phyloP scores from a whole-genome alignment of 164 flowering plant genomes.

The Amborella trichopoda region DNA sequence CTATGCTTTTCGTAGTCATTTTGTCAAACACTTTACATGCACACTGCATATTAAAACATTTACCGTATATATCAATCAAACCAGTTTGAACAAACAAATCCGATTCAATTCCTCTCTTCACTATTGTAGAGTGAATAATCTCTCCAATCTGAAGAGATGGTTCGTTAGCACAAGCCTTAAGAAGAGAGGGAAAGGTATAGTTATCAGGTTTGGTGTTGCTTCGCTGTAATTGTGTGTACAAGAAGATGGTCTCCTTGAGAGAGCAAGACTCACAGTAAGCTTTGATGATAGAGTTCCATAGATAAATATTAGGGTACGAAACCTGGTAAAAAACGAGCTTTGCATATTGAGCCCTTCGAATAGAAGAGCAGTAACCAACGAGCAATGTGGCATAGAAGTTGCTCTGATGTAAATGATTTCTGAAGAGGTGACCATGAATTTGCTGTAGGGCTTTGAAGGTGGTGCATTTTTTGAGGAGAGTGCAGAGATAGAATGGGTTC shows the following conservation, averaged over 20 bases:
- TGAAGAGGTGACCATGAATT: constrained; percentile 8
- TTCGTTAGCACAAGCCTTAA: constrained; percentile 7
- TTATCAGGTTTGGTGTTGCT: constrained; percentile 2
- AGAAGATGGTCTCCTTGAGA: constrained; percentile 2
- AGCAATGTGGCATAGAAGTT: constrained; percentile 6
- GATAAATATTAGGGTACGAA: constrained; percentile 4
- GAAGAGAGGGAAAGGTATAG: constrained; percentile 9
- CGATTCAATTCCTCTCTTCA: constrained; percentile 4
- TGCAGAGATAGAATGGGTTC: neutral
- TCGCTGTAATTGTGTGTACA: constrained; percentile 7
- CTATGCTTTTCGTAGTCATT: constrained; percentile 9
- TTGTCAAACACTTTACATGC: constrained; percentile 10
- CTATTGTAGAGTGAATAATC: constrained; percentile 5
- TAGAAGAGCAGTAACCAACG: constrained; percentile 6
- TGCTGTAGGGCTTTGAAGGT: constrained; percentile 1
- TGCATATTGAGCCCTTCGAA: constrained; percentile 3
- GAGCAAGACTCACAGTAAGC: constrained; percentile 2
- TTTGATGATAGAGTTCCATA: constrained; percentile 13
- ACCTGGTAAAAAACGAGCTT: constrained; percentile 5
- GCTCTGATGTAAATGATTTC: constrained; percentile 5
- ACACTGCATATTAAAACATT: constrained; percentile 5
- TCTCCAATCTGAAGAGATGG: constrained; percentile 2
- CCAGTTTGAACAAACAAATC: constrained; percentile 9
- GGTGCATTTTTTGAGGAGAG: constrained; percentile 4
- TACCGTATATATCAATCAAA: constrained; percentile 12